Percentiles rank a stretch among this genome's conserved stretches.
Evolutionary conservation across 306 rosid genomes (phyloP).

Genomic region (Albizia julibrissin): DNA sequence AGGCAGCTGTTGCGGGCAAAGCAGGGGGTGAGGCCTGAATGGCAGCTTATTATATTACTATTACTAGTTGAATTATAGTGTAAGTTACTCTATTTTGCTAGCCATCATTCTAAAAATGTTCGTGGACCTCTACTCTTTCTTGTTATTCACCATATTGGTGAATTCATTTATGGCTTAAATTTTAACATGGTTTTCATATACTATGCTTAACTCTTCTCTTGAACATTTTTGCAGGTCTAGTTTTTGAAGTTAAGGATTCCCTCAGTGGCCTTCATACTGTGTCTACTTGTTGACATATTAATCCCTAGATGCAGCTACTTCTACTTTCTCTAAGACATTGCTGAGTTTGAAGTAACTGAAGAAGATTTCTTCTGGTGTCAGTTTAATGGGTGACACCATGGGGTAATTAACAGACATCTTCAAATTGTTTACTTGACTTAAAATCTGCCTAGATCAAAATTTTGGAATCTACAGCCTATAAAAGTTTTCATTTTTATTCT

Average conservation of each 20-base stretch:
- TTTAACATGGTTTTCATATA: background rate
- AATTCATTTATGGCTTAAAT: background rate
- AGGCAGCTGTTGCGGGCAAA: constrained; percentile 55
- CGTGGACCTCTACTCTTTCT: background rate
- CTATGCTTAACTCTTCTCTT: background rate
- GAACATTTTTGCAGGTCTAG: constrained; percentile 43
- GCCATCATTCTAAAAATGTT: background rate
- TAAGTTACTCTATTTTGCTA: background rate
- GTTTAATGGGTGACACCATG: constrained; percentile 30
- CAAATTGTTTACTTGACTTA: constrained; percentile 37
- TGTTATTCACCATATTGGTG: background rate
- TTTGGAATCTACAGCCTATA: constrained; percentile 33
- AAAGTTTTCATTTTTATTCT: constrained; percentile 1
- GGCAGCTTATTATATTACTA: constrained; percentile 21
- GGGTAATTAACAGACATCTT: constrained; percentile 34
- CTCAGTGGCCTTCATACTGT: constrained; percentile 16
- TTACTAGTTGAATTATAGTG: constrained; percentile 42
- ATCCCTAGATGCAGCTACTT: constrained; percentile 34
- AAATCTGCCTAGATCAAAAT: constrained; percentile 39
- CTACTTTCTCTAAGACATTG: constrained; percentile 17
- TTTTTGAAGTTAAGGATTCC: constrained; percentile 34
- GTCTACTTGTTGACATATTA: constrained; percentile 19
- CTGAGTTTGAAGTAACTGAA: constrained; percentile 19
- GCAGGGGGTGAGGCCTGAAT: constrained; percentile 58
- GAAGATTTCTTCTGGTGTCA: constrained; percentile 12